Conservation (phyloP, 306 rosid species). For the Quercus mongolica region DNA sequence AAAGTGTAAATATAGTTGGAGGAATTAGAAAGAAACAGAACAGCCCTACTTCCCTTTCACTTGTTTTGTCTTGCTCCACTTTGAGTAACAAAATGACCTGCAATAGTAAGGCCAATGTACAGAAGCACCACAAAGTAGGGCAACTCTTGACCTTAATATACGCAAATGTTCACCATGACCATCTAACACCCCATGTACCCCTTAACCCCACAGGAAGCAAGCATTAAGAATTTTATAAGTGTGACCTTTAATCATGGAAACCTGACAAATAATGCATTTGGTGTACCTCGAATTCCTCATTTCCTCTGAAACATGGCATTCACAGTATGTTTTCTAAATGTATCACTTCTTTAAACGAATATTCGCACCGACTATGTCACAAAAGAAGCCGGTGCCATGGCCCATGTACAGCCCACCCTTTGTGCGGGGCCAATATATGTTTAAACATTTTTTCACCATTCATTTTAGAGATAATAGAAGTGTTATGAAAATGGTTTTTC, state of each 20-base stretch:
- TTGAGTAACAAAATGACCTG: slow-evolving; percentile 4
- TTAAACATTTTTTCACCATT: no score
- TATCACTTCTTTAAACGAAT: slow-evolving; percentile 10
- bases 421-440: slow-evolving; percentile 19
- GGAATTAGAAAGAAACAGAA: background rate
- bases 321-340: background rate
- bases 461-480: no score
- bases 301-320: background rate
- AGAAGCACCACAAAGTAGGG: background rate
- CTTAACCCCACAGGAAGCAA: background rate
- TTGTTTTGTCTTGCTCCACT: slow-evolving; percentile 12
- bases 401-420: slow-evolving; percentile 24
- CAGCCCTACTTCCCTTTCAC: background rate
- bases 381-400: slow-evolving; percentile 10
- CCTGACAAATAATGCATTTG: background rate
- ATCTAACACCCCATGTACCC: background rate
- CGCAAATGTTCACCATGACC: background rate
- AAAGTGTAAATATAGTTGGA: background rate
- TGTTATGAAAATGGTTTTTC: no score
- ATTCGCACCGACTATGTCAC: slow-evolving; percentile 19
- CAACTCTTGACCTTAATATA: background rate
- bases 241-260: background rate
- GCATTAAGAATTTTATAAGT: background rate
- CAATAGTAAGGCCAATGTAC: background rate
- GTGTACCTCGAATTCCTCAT: background rate